A percentile compares a stretch with the other conserved stretches of the same genome.
These are phyloP conservation scores for Proteromonas lacertae DNA, from an alignment of 352 stramenopile species.

Conservation along the genomic window DNA sequence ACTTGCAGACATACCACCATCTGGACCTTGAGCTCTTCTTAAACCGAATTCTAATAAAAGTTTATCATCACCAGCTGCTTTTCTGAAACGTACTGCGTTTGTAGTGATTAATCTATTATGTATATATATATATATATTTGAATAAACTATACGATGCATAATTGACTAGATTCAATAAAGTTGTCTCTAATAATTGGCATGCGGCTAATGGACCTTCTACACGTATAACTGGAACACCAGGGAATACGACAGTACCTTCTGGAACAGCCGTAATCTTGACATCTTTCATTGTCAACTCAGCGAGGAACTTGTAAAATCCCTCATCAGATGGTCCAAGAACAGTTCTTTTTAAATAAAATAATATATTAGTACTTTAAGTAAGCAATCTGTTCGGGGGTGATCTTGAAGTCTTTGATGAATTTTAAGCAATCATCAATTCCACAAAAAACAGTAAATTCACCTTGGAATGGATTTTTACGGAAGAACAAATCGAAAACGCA, in stretches of 20 bases:
- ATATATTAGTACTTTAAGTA: too few species aligned
- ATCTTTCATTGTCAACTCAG: too few species aligned
- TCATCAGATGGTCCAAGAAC: too few species aligned
- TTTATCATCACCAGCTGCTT: slow-evolving; percentile 33
- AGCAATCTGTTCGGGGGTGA: too few species aligned
- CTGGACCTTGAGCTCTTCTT: slow-evolving; percentile 61
- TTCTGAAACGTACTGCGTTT: slow-evolving; percentile 78
- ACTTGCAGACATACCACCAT: slow-evolving; percentile 75
- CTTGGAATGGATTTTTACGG: slow-evolving; percentile 92
- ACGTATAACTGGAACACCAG: slow-evolving; percentile 56
- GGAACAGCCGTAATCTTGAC: too few species aligned
- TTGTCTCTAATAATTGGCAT: slow-evolving; percentile 84
- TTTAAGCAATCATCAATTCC: slow-evolving; percentile 65
- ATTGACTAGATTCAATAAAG: slow-evolving; percentile 85
- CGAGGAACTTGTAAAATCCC: too few species aligned
- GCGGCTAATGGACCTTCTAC: slow-evolving; percentile 66
- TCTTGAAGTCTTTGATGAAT: slow-evolving; percentile 28
- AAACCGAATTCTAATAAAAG: slow-evolving; percentile 54
- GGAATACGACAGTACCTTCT: too few species aligned
- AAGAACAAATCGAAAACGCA: slow-evolving; percentile 85
- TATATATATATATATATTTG: not conserved
- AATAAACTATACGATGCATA: slow-evolving; percentile 31
- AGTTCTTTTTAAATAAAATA: too few species aligned
- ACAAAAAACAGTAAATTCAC: slow-evolving; percentile 72
- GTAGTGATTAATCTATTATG: slow-evolving; percentile 60